Conservation (phyloP, 345 rosid genomes). For the Turritis glabra region DNA sequence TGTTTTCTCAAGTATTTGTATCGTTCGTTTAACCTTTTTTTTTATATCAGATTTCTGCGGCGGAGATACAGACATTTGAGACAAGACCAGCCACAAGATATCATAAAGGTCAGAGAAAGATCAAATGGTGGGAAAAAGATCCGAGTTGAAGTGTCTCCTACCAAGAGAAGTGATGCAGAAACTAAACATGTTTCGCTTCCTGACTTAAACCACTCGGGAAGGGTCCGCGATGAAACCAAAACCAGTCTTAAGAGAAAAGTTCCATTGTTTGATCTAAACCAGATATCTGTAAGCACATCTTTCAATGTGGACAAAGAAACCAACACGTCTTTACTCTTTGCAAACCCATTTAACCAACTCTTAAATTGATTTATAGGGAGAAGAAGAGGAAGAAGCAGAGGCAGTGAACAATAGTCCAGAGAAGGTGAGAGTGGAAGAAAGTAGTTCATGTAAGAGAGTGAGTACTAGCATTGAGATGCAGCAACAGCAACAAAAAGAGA, state of each 20-base stretch:
- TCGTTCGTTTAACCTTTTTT: background rate
- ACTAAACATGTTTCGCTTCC: conserved; percentile 39
- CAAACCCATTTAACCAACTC: background rate
- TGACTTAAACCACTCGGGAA: conserved; percentile 52
- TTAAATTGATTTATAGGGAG: conserved; percentile 50
- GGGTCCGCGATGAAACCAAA: conserved; percentile 44
- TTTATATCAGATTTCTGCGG: conserved; percentile 58
- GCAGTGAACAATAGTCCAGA: conserved; percentile 15
- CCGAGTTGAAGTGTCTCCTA: conserved; percentile 21
- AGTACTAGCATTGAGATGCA: conserved; percentile 45
- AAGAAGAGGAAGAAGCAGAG: conserved; percentile 54
- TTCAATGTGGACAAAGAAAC: background rate
- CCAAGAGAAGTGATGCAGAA: conserved; percentile 22
- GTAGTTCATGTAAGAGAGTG: conserved; percentile 26
- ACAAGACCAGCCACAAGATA: conserved; percentile 41
- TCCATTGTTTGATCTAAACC: conserved; percentile 80
- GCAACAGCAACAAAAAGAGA: conserved; percentile 46
- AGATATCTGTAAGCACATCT: conserved; percentile 65
- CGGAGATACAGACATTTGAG: conserved; percentile 56
- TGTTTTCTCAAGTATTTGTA: conserved; percentile 3
- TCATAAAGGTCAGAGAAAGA: conserved; percentile 20
- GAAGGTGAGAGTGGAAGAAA: conserved; percentile 50
- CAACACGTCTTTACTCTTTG: background rate
- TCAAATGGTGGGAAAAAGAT: conserved; percentile 28
- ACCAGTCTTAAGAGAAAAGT: conserved; percentile 43